Percentiles rank a stretch among this genome's conserved stretches.
These are phyloP conservation scores for Cercospora brassicicola DNA, from an alignment of 2,329 filamentous ascomycete species.

Conservation along the genomic window DNA sequence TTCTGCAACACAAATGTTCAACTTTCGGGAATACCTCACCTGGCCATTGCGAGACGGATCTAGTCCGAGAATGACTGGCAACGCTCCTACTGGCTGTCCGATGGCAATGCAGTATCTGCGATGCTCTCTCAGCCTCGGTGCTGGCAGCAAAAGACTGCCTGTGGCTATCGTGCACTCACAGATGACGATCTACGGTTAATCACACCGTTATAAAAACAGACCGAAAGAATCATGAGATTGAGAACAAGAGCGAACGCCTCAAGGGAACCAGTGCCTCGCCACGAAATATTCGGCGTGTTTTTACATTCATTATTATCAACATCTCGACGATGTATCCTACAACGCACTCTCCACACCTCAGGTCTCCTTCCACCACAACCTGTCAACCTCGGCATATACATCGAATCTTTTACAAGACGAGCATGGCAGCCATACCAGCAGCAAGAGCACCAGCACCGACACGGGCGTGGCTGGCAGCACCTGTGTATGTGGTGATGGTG, in stretches of 20 bases:
- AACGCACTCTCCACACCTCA: background rate
- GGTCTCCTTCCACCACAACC: background rate
- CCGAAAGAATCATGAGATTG: background rate
- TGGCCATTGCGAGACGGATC: background rate
- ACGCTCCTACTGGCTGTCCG: background rate
- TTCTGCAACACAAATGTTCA: background rate
- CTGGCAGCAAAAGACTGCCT: background rate
- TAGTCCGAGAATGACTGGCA: background rate
- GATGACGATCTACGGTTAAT: background rate
- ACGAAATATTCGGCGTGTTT: background rate
- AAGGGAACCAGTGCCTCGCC: background rate
- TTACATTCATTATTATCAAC: background rate
- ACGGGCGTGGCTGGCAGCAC: background rate
- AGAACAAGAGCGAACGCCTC: background rate
- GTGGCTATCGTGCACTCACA: background rate
- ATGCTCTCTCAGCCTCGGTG: background rate
- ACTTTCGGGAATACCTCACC: background rate
- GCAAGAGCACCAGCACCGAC: background rate
- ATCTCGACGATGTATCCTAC: background rate
- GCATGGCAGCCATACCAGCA: conserved; percentile 1
- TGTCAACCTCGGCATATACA: background rate
- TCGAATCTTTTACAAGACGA: background rate
- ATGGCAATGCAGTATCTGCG: background rate
- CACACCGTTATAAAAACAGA: background rate
- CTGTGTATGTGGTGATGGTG: background rate